Evolutionary conservation across 108 stramenopile species (phyloP), one percentile per base, ranked within the genome.

Genomic region (Parietichytrium sp.): DNA sequence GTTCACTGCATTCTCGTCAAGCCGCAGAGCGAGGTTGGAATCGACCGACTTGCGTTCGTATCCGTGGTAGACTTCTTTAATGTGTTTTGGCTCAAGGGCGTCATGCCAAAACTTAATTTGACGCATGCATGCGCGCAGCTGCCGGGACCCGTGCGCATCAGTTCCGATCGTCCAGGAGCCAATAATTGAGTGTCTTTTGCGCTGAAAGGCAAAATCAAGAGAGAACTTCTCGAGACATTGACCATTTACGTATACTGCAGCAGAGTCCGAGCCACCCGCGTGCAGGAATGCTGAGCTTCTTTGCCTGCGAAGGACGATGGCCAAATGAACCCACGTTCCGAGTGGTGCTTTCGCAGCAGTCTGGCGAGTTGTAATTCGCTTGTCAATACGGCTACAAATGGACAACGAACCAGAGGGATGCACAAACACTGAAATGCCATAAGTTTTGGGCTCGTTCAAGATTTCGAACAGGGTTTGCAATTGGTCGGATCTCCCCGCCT

Each of bases 51-150:
- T 10, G 13, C 15, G 8, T 25, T 36, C 23, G 2, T 23, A 33
- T 25, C 20, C 25, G 61, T 2, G 18, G n/a, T 18, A 72, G 33
- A 72, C n/a, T 7, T 33, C 61, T 0, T 45, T 10, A 0, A 72
- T 45, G 16, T 72, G 38, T 6, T 33, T n/a, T 7, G 29, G 6
- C 10, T 33, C 16, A 20, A 72, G 61, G 38, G 61, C 61, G 20
- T 33, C 61, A 72, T n/a, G n/a, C 61, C 61, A 72, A 38, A 72
- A 72, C 20, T 72, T 72, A 42, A 72, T 72, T 8, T 7, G 38
- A 25, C 61, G 36, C 33, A 72, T 13, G 20, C 61, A 72, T 6
- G 38, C 61, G 20, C 45, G 42, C 33, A 72, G 25, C 23, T 16
- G 20, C 23, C 61, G 1, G 13, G 23, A n/a, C 33, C 36, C 20